Percentiles rank a stretch among this genome's conserved stretches.
These are phyloP conservation scores for Myrica gale DNA, from an alignment of 306 rosid genomes.

Conservation along the genomic window DNA sequence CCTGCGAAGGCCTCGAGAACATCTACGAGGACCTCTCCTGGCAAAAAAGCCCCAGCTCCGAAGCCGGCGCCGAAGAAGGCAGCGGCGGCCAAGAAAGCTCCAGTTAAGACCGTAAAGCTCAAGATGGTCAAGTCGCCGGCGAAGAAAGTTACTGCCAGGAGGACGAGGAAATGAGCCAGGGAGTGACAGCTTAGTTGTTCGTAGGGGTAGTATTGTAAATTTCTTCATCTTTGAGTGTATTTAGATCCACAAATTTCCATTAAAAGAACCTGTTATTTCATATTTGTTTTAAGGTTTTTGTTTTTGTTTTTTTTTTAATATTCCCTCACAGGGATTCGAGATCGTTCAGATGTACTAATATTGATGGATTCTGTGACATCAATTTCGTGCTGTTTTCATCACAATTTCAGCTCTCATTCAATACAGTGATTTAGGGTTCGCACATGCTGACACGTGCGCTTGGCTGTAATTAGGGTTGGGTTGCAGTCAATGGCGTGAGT, in stretches of 20 bases:
- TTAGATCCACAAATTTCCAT: neutral
- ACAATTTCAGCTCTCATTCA: neutral
- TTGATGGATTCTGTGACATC: neutral
- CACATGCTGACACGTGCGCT: no score
- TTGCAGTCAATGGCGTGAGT: neutral
- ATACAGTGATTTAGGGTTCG: no score
- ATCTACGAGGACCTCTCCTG: slow-evolving; percentile 64
- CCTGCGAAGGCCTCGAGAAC: slow-evolving; percentile 63
- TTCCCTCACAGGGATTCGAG: neutral
- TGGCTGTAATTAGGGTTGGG: no score
- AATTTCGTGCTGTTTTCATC: neutral
- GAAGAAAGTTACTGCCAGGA: slow-evolving; percentile 48
- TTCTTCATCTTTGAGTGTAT: neutral
- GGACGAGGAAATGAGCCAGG: slow-evolving; percentile 44
- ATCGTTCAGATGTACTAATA: neutral
- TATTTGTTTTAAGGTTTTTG: neutral
- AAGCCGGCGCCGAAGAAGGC: slow-evolving; percentile 51
- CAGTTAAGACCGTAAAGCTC: slow-evolving; percentile 40
- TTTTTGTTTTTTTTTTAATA: neutral
- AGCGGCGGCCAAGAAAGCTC: slow-evolving; percentile 42
- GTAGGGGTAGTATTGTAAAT: neutral
- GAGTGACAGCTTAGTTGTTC: neutral
- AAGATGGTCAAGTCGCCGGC: slow-evolving; percentile 57
- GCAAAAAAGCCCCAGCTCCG: slow-evolving; percentile 48
- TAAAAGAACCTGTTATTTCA: neutral